These are phyloP conservation scores for Penstemon eatonii DNA, from an alignment of 257 asterid genomes.

Conservation along the genomic window DNA sequence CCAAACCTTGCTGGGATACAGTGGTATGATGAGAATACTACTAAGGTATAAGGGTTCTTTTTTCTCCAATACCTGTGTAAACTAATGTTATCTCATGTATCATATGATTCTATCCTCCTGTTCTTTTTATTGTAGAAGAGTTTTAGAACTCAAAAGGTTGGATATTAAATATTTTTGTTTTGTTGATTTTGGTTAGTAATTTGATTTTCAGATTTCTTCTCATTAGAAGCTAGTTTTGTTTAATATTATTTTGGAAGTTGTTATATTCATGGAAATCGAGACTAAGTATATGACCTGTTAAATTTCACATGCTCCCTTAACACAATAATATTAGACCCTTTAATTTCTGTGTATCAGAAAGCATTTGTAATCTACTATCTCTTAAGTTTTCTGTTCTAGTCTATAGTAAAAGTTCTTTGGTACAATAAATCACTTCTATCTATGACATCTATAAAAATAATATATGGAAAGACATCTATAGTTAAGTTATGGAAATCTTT, in stretches of 20 bases:
- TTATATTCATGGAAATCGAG: not conserved
- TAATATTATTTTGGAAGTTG: not conserved
- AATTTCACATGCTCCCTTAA: not conserved
- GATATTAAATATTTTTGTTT: not conserved
- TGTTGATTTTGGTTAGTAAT: not conserved
- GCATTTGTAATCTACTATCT: not conserved
- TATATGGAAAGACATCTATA: not conserved
- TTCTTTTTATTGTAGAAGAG: not conserved
- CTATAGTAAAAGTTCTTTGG: no score
- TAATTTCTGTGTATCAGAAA: not conserved
- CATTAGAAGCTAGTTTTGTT: conserved; percentile 5
- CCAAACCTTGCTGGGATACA: conserved; percentile 90
- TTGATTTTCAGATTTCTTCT: not conserved
- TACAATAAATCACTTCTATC: no score
- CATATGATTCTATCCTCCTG: not conserved
- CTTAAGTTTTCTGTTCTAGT: not conserved
- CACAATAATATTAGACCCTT: not conserved
- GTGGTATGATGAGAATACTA: conserved; percentile 79
- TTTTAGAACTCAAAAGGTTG: not conserved
- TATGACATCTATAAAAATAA: not conserved
- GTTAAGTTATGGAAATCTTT: not conserved
- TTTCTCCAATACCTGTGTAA: not conserved
- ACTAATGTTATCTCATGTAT: not conserved
- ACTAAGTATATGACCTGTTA: not conserved
- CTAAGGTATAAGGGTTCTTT: conserved; percentile 50